A percentile compares a stretch with the other conserved stretches of the same genome.
These are phyloP conservation scores for Dissophora ornata DNA, from an alignment of 192 early-diverging fungal species.

Conservation along the genomic window DNA sequence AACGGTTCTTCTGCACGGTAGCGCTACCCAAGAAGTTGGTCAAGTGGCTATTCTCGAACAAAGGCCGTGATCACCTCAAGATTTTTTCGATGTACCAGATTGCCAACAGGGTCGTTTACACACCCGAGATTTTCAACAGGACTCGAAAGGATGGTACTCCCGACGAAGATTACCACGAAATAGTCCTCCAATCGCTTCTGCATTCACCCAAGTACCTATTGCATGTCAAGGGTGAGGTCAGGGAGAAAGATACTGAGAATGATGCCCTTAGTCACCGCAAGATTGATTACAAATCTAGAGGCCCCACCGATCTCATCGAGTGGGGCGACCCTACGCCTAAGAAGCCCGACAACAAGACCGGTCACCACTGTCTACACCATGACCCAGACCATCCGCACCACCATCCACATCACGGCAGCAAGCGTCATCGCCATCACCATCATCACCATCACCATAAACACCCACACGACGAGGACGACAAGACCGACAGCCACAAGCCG, in stretches of 20 bases:
- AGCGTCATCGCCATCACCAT: constrained; percentile 8
- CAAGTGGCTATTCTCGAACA: constrained; percentile 29
- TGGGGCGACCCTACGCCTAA: neutral
- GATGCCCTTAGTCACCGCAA: neutral
- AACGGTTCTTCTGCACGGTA: neutral
- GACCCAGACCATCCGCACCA: constrained; percentile 25
- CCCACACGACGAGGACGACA: neutral
- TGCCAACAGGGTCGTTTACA: constrained; percentile 27
- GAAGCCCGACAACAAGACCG: neutral
- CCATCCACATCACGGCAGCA: neutral
- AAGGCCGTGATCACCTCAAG: constrained; percentile 39
- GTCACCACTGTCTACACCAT: constrained; percentile 11
- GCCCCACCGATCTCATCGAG: constrained; percentile 13
- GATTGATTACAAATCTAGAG: constrained; percentile 12
- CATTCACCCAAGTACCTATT: constrained; percentile 20
- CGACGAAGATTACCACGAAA: constrained; percentile 9
- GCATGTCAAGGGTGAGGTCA: constrained; percentile 17
- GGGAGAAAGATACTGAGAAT: neutral
- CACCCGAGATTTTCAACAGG: constrained; percentile 35
- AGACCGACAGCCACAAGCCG: neutral
- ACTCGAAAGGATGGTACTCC: constrained; percentile 6
- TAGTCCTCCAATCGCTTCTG: constrained; percentile 26
- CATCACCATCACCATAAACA: constrained; percentile 4
- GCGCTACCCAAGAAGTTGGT: constrained; percentile 20
- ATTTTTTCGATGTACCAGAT: constrained; percentile 38